Evolutionary conservation across 768 basidiomycete genomes (phyloP).

Genomic region (Phaffia australis): DNA sequence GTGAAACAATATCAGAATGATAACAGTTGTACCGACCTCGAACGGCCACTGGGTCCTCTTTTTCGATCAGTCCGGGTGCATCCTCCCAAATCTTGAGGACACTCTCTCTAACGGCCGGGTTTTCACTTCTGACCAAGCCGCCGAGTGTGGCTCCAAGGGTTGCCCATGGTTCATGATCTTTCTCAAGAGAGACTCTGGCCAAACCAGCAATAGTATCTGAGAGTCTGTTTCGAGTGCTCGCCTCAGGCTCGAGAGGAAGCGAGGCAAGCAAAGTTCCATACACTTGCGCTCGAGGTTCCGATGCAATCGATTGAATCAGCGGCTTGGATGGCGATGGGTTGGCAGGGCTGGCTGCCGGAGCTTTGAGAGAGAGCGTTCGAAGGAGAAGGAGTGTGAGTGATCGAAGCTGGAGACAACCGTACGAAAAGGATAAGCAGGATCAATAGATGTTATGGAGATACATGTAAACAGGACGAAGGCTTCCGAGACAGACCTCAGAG

Average conservation of each 20-base stretch:
- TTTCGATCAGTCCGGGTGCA: constrained; percentile 15
- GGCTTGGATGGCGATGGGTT: neutral
- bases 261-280: constrained; percentile 7
- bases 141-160: neutral
- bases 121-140: neutral
- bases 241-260: constrained; percentile 14
- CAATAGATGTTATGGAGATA: neutral
- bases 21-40: constrained; percentile 1
- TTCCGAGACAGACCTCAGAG: neutral
- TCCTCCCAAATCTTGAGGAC: constrained; percentile 20
- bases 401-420: neutral
- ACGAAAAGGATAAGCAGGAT: neutral
- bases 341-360: constrained; percentile 2
- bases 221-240: constrained; percentile 6
- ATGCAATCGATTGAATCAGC: neutral
- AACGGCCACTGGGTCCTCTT: constrained; percentile 15
- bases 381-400: constrained; percentile 21
- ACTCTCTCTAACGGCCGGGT: constrained; percentile 16
- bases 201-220: constrained; percentile 11
- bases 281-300: constrained; percentile 16
- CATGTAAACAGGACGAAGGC: neutral
- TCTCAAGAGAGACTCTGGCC: constrained; percentile 13
- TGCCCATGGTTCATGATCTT: constrained; percentile 17
- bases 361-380: constrained; percentile 21
- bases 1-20: neutral